phyloP scores from a whole-genome alignment of 2,329 filamentous ascomycete species.

The Fusarium sp. region DNA sequence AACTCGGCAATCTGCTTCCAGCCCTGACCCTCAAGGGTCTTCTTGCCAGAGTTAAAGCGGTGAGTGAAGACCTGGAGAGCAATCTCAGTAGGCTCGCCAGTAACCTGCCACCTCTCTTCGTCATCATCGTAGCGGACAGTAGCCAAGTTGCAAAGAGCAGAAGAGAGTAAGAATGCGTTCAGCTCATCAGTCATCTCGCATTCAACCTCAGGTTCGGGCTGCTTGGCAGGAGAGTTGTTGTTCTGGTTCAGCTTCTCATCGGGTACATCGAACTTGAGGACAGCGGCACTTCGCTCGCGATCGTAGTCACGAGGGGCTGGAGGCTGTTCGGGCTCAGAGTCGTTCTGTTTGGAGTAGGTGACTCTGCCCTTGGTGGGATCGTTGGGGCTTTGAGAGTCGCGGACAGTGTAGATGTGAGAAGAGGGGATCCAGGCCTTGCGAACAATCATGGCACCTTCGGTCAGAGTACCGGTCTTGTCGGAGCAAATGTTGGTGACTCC shows the following conservation, averaged over 20 bases:
- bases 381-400: constrained; percentile 69
- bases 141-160: constrained; percentile 75
- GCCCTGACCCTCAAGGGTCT: constrained; percentile 62
- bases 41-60: constrained; percentile 72
- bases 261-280: constrained; percentile 72
- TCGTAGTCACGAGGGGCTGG: constrained; percentile 67
- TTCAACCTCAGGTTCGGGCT: constrained; percentile 52
- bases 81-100: constrained; percentile 80
- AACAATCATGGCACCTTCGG: constrained; percentile 77
- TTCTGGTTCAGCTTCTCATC: constrained; percentile 63
- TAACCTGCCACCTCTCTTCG: constrained; percentile 72
- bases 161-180: constrained; percentile 64
- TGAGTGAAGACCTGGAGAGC: constrained; percentile 81
- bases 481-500: constrained; percentile 80
- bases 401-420: constrained; percentile 69
- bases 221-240: constrained; percentile 44
- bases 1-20: constrained; percentile 77
- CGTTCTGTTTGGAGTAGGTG: constrained; percentile 57
- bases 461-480: constrained; percentile 78
- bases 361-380: constrained; percentile 71
- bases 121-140: constrained; percentile 67
- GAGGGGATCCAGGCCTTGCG: constrained; percentile 74
- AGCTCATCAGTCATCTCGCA: constrained; percentile 64
- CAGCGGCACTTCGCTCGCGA: constrained; percentile 69
- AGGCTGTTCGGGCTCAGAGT: constrained; percentile 50